Conservation (phyloP, 2,329 filamentous ascomycete species). For the Claviceps purpurea region DNA sequence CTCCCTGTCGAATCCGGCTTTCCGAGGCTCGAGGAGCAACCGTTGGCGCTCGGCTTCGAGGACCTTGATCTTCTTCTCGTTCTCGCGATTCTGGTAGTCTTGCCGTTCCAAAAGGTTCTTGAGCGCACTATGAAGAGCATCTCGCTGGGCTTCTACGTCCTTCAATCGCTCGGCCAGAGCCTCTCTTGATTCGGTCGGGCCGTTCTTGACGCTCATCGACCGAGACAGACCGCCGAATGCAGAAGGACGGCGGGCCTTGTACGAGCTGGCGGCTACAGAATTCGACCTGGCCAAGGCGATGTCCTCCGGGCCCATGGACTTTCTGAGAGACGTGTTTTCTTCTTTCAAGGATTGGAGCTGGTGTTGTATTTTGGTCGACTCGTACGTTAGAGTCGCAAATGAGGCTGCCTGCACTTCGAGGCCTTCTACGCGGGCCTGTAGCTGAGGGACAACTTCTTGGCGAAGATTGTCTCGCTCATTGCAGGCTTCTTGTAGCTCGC, state of each 20-base stretch:
- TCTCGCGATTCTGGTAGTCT: conserved; percentile 70
- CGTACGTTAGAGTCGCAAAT: conserved; percentile 61
- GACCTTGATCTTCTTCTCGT: conserved; percentile 63
- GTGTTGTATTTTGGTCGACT: conserved; percentile 75
- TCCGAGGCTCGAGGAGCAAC: conserved; percentile 54
- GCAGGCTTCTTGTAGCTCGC: conserved; percentile 66
- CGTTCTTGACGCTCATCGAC: conserved; percentile 43
- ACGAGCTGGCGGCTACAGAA: conserved; percentile 47
- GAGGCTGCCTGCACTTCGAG: conserved; percentile 63
- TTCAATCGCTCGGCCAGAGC: conserved; percentile 68
- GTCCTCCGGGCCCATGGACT: conserved; percentile 16
- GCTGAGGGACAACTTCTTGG: conserved; percentile 72
- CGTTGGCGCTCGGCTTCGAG: conserved; percentile 69
- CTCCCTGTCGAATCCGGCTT: conserved; percentile 72
- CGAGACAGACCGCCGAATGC: conserved; percentile 36
- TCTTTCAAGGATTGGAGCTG: conserved; percentile 59
- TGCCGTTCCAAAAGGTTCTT: conserved; percentile 78
- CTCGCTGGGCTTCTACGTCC: conserved; percentile 85
- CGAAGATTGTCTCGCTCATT: conserved; percentile 87
- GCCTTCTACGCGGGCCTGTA: conserved; percentile 63
- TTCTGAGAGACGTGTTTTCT: conserved; percentile 49
- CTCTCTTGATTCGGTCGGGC: conserved; percentile 46
- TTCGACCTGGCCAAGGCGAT: conserved; percentile 44
- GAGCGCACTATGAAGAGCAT: conserved; percentile 78
- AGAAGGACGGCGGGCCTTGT: conserved; percentile 25